Base-by-base conservation (phyloP, 2,329 filamentous ascomycete genomes). In the Tympanopsis confertula region DNA sequence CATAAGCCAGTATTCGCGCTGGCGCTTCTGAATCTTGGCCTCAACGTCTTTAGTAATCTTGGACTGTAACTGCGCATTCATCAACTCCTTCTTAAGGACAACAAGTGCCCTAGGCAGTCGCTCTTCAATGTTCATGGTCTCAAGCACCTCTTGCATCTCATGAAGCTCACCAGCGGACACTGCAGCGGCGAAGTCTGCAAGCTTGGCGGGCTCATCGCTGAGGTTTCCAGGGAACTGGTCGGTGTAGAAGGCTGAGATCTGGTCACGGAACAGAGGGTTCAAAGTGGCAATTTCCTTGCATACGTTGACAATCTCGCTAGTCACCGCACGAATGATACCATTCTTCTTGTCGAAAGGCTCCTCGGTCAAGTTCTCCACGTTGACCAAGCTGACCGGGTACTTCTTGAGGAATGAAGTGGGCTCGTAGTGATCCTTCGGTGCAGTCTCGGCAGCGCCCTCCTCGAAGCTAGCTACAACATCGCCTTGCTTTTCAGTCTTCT, bases 41-140 rank as follows among this genome's bases (percentile, higher is more conserved):
- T 96, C 91, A 14, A 98, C 93, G 53, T 98, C 91, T 62, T 95
- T 95, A 41, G 84, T 86, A 41, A 98, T 96, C 68, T 96, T 98
- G 40, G 85, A 89, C 57, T 95, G 89, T 20, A 98, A 68, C 55
- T 96, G 86, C 1, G 91, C 91, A 49, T 96, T 98, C 83, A 96
- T 94, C 38, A 95, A 74, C 63, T 98, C 91, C 59, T 95, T 96
- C 66, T 98, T 98, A 47, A 98, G 68, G 2, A 96, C 85, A 32
- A 89, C 76, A 3, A 98, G 66, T 1, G 89, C 85, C 61, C 95
- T 96, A 49, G 87, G 83, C 59, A 98, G 74, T 44, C 93, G 76
- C 50, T 94, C 83, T 57, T 96, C 88, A 13, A 98, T 82, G 50
- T 95, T 86, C 58, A 95, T 72, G 38, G 83, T 85, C 41, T 85